phyloP scores from a whole-genome alignment of 1,284 basidiomycete genomes.

The Fomitopsis palustris region DNA sequence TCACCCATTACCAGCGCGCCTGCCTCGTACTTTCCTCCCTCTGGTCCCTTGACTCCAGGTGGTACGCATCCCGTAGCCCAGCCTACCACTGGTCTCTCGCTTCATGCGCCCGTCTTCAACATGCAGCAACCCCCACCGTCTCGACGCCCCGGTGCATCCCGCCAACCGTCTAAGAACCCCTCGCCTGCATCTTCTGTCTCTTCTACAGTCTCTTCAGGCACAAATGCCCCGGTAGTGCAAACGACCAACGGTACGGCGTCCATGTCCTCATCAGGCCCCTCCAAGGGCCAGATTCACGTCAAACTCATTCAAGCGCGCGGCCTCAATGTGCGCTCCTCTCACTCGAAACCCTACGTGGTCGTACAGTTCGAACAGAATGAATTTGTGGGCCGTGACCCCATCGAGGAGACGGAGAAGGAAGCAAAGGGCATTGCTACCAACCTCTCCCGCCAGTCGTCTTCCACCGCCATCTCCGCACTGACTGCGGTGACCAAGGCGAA shows the following conservation, averaged over 20 bases:
- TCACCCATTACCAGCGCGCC: constrained; percentile 25
- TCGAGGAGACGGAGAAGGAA: constrained; percentile 82
- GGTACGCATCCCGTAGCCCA: constrained; percentile 48
- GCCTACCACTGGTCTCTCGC: constrained; percentile 70
- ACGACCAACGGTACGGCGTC: constrained; percentile 14
- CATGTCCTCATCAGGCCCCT: constrained; percentile 29
- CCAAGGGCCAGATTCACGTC: constrained; percentile 87
- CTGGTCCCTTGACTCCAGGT: constrained; percentile 38
- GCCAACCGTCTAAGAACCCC: constrained; percentile 32
- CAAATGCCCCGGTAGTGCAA: constrained; percentile 11
- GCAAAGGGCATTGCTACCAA: constrained; percentile 75
- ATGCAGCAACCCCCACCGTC: constrained; percentile 63
- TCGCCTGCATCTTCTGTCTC: constrained; percentile 27
- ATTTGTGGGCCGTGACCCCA: constrained; percentile 92
- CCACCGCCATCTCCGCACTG: constrained; percentile 62
- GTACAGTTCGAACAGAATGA: constrained; percentile 99
- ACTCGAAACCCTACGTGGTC: constrained; percentile 89
- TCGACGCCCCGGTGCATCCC: constrained; percentile 35
- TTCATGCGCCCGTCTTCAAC: constrained; percentile 78
- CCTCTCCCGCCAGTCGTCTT: constrained; percentile 56
- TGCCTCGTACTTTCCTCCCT: constrained; percentile 26
- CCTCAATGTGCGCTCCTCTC: constrained; percentile 70
- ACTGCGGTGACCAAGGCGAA: constrained; percentile 64
- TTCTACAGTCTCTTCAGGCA: constrained; percentile 22
- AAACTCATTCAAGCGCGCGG: constrained; percentile 92